phyloP scores from a whole-genome alignment of 345 rosid genomes.

The Pistacia atlantica region DNA sequence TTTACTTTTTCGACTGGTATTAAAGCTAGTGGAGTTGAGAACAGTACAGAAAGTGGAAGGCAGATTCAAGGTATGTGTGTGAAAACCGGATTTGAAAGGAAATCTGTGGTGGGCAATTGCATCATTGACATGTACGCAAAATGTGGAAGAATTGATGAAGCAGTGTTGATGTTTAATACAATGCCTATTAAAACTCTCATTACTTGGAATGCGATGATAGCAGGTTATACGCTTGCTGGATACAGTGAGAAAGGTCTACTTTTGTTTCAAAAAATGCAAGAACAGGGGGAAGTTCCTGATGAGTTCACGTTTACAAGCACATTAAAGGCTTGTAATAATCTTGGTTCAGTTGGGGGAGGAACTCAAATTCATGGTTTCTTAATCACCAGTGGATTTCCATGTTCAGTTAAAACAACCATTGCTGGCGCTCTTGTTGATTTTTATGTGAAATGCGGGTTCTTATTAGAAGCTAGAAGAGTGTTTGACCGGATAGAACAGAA shows the following conservation, averaged over 20 bases:
- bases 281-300: constrained; percentile 49
- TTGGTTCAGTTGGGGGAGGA: constrained; percentile 53
- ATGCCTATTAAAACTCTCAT: constrained; percentile 55
- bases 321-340: constrained; percentile 66
- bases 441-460: constrained; percentile 69
- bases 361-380: constrained; percentile 65
- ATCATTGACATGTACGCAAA: constrained; percentile 78
- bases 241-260: constrained; percentile 56
- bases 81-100: constrained; percentile 52
- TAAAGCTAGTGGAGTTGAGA: constrained; percentile 68
- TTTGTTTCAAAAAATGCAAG: constrained; percentile 56
- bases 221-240: constrained; percentile 57
- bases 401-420: constrained; percentile 38
- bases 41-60: constrained; percentile 46
- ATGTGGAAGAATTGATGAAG: constrained; percentile 67
- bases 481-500: constrained; percentile 58
- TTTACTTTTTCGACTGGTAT: constrained; percentile 74
- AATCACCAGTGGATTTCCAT: constrained; percentile 58
- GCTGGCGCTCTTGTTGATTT: constrained; percentile 75
- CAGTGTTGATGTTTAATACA: constrained; percentile 45
- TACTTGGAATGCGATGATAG: constrained; percentile 81
- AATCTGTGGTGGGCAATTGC: constrained; percentile 73
- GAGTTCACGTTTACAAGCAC: constrained; percentile 70
- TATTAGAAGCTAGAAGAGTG: constrained; percentile 56
- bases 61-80: constrained; percentile 67